Evolutionary conservation across 2,329 filamentous ascomycete species (phyloP).

Genomic region (Claviceps purpurea): DNA sequence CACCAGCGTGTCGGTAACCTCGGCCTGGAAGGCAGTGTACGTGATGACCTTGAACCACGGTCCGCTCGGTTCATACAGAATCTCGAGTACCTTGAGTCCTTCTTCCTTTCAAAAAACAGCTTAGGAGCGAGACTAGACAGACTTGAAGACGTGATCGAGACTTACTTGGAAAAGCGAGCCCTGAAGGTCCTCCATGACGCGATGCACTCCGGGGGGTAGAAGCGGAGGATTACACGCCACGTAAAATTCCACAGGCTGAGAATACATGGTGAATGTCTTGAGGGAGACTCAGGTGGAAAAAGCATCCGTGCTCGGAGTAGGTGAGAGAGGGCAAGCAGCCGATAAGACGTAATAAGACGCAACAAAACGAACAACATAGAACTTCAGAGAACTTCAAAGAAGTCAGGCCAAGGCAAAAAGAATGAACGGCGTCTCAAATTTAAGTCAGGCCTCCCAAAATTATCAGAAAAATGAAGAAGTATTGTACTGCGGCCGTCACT

Average conservation of each 20-base stretch:
- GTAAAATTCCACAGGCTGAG: constrained; percentile 17
- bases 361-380: not conserved
- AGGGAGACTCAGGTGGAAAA: no score
- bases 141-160: not conserved
- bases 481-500: not conserved
- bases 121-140: not conserved
- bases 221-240: constrained; percentile 21
- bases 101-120: not conserved
- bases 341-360: not conserved
- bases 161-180: not conserved
- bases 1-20: constrained; percentile 11
- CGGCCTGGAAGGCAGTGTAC: not conserved
- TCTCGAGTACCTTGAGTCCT: constrained; percentile 13
- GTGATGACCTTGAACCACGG: constrained; percentile 23
- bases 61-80: constrained; percentile 23
- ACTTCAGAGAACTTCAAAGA: not conserved
- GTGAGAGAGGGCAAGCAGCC: not conserved
- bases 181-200: constrained; percentile 10
- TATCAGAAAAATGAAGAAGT: not conserved
- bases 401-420: not conserved
- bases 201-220: constrained; percentile 16
- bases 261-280: not conserved
- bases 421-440: not conserved
- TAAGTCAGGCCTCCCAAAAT: not conserved
- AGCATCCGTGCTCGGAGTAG: not conserved